Base-by-base conservation (phyloP, 768 basidiomycete genomes). In the Podaxis mareebaensis region DNA sequence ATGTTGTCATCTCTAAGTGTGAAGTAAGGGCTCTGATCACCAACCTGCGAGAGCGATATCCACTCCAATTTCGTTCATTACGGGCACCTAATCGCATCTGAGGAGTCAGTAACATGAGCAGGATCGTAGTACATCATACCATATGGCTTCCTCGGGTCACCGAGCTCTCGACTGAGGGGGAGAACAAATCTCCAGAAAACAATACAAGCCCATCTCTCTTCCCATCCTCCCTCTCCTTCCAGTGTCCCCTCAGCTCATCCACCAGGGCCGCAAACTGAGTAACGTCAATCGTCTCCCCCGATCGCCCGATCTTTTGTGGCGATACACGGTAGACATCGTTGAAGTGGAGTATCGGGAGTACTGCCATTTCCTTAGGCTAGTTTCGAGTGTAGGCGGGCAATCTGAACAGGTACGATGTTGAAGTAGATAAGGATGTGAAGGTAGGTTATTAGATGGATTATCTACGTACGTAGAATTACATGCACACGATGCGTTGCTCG, bases 141-240 rank as follows among this genome's bases (percentile, higher is more conserved):
- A 95, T 93, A 84, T 95, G 93, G 68, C 89, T 92, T 53, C 94
- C 94, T 72, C 94, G 80, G 4, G 94, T 95, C 39, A 96, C 88
- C 4, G 91, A 88, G 66, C 89, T 92, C 75, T 96, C 95, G 1
- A 92, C 82, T 1, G 90, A 92, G 0, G 94, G 95, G 24, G 90
- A 88, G 73, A 96, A 96, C 11, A 93, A 79, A 73, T 96, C 95
- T 7, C 95, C 95, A 39, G 92, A 95, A 74, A 96, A 97, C 3
- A 97, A 75, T 0, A 89, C 79, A 7, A 97, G 77, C 0, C 94
- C 94, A 68, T 93, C 90, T 66, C 79, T 79, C 53, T 78, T 75
- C 4, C 83, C 83, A 65, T 86, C 64, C 24, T 44, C 60, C 42
- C 72, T 67, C 39, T 76, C 67, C 3, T 75, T 66, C 91, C 91